These are phyloP conservation scores for Selaginella tamariscina DNA, from an alignment of 75 land plant genomes.

Conservation along the genomic window DNA sequence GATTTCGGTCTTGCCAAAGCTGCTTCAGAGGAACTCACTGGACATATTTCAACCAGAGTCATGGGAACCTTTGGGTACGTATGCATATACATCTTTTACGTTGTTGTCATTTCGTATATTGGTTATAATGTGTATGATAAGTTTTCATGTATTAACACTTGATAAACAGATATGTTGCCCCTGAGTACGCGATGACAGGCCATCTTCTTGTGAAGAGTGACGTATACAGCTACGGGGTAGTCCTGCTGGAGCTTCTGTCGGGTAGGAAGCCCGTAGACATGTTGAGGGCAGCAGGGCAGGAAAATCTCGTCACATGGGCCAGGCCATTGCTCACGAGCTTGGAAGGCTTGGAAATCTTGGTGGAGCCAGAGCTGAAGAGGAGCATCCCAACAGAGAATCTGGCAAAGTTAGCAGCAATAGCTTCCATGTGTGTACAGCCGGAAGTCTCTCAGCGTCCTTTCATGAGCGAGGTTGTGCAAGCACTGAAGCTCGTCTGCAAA, in stretches of 20 bases:
- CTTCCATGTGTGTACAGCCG: constrained; percentile 16
- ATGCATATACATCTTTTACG: constrained; percentile 3
- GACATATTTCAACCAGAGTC: constrained; percentile 80
- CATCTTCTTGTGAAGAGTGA: constrained; percentile 90
- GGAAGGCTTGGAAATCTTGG: constrained; percentile 49
- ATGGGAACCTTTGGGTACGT: constrained; percentile 97
- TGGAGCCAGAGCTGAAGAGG: constrained; percentile 44
- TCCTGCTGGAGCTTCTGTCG: constrained; percentile 79
- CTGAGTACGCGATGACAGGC: constrained; percentile 97
- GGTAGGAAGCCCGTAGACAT: constrained; percentile 91
- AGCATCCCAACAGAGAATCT: neutral
- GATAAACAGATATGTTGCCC: constrained; percentile 63
- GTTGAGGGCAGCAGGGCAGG: constrained; percentile 73
- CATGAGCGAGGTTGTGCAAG: constrained; percentile 34
- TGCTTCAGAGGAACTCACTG: constrained; percentile 71
- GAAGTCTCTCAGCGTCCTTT: constrained; percentile 13
- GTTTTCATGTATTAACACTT: constrained; percentile 14
- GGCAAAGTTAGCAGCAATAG: constrained; percentile 10
- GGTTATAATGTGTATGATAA: neutral
- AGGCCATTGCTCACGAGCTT: constrained; percentile 70
- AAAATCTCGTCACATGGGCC: constrained; percentile 84
- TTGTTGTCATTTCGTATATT: neutral
- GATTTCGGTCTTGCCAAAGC: constrained; percentile 94
- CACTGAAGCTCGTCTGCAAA: constrained; percentile 27
- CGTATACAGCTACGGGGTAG: constrained; percentile 94